Evolutionary conservation across 495 filamentous ascomycete species (phyloP), one percentile per base, ranked within the genome.

Genomic region (Hyaloscypha hepaticicola): DNA sequence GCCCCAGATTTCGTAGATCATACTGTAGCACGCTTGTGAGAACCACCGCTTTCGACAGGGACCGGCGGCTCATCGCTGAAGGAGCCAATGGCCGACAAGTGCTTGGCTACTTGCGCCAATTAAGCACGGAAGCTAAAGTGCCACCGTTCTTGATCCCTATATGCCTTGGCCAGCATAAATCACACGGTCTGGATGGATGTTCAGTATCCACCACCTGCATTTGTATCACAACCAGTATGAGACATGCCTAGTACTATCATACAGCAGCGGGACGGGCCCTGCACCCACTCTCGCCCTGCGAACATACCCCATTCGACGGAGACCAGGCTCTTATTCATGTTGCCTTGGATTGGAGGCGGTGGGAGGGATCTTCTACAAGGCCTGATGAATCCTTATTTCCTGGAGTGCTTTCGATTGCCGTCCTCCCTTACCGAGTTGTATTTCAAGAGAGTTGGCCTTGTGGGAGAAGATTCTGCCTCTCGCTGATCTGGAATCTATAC

Each of bases 1-100:
- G 27, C 59, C 59, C 59, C 59, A 52, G 59, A 33, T 61, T 61
- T 38, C 52, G 59, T 61, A 21, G 60, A 62, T 62, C 60, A 41
- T 53, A n/a, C n/a, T n/a, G n/a, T n/a, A 53, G 50, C 48, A 53
- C 60, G 1, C 11, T 31, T 62, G 11, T n/a, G 25, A 31, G 27
- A 62, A 41, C 7, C 14, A 16, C 7, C 41, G 22, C 24, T 9
- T 22, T 61, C n/a, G 14, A 61, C 33, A 51, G 58, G 22, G 41
- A 26, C 21, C 12, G 29, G 57, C 57, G 57, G 57, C 57, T 59
- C 31, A 48, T 59, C 22, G 31, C 22, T 24, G 28, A 22, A 31
- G 24, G 41, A 50, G 27, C 58, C 58, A 61, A 61, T 61, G 24
- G 3, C 12, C 25, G 38, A 41, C 8, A 56, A 28, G 27, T 29